Conservation (phyloP, 257 asterid species). For the Handroanthus guayacan region DNA sequence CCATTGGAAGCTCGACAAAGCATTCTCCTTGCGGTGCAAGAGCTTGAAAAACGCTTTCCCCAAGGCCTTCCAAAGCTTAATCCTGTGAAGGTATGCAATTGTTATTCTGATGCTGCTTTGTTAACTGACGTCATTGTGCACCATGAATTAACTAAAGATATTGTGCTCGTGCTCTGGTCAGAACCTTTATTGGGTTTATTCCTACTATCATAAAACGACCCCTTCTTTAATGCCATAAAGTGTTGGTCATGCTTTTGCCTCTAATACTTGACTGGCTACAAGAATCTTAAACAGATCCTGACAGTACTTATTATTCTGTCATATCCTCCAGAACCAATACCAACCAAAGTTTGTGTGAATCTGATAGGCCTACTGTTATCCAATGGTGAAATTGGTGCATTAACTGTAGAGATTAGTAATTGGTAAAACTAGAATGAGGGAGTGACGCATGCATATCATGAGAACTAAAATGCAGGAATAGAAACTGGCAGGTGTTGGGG, state of each 20-base stretch:
- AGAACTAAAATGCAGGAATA: background rate
- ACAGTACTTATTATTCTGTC: too few relatives aligned
- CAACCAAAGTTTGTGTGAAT: conserved; percentile 20
- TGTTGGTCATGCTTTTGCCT: conserved; percentile 12
- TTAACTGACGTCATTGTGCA: conserved; percentile 19
- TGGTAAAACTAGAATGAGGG: conserved; percentile 14
- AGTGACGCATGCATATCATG: conserved; percentile 1
- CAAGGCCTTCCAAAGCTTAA: conserved; percentile 93
- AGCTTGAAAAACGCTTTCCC: conserved; percentile 89
- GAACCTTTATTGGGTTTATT: background rate
- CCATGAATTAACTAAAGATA: conserved; percentile 26
- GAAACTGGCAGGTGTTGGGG: conserved; percentile 5
- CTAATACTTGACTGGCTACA: background rate
- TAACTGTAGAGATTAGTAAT: background rate
- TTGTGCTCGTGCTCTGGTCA: conserved; percentile 1
- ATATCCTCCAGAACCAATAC: too few relatives aligned
- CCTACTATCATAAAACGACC: conserved; percentile 3
- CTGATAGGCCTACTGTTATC: background rate
- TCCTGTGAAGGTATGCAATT: conserved; percentile 74
- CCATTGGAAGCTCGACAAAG: conserved; percentile 91
- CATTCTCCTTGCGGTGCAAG: conserved; percentile 82
- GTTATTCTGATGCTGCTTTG: conserved; percentile 31
- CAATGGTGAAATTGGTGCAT: background rate
- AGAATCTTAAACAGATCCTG: too few relatives aligned
- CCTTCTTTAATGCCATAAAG: conserved; percentile 10